Evolutionary conservation across 805 yeast species (phyloP).

Genomic region (Ogataea populi-albae): DNA sequence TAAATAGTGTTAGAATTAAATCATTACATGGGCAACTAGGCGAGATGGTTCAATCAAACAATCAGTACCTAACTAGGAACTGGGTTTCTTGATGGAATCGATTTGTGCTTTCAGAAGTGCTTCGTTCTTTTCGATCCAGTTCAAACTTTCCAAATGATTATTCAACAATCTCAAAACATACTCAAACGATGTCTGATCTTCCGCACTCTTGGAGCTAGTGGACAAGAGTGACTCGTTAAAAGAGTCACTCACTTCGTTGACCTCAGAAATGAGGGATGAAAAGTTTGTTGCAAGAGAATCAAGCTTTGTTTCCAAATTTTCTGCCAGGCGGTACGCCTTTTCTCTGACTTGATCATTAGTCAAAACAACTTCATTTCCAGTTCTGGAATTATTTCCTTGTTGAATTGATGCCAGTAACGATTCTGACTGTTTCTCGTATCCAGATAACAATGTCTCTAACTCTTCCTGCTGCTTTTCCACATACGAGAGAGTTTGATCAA

Average conservation of each 20-base stretch:
- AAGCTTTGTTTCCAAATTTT: constrained; percentile 74
- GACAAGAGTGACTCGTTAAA: constrained; percentile 59
- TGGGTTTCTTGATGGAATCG: constrained; percentile 33
- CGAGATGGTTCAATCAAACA: no score
- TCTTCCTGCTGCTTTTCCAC: constrained; percentile 93
- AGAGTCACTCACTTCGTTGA: constrained; percentile 77
- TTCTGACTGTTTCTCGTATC: constrained; percentile 76
- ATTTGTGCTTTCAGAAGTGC: constrained; percentile 65
- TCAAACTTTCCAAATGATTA: constrained; percentile 84
- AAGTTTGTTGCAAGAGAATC: constrained; percentile 76
- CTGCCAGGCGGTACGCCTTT: constrained; percentile 85
- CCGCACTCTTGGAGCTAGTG: constrained; percentile 22
- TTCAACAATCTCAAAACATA: constrained; percentile 80
- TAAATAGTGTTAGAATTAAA: no score
- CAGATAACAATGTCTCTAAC: constrained; percentile 73
- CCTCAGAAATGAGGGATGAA: constrained; percentile 71
- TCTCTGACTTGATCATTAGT: constrained; percentile 84
- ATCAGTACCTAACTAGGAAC: no score
- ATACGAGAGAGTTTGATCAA: constrained; percentile 83
- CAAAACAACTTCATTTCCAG: constrained; percentile 32
- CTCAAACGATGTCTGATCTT: constrained; percentile 42
- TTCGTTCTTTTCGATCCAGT: constrained; percentile 79
- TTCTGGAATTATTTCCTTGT: constrained; percentile 18
- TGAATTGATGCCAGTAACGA: constrained; percentile 38
- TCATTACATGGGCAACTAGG: no score